phyloP scores from a whole-genome alignment of 2,329 filamentous ascomycete species.

The Aspergillus sp. region DNA sequence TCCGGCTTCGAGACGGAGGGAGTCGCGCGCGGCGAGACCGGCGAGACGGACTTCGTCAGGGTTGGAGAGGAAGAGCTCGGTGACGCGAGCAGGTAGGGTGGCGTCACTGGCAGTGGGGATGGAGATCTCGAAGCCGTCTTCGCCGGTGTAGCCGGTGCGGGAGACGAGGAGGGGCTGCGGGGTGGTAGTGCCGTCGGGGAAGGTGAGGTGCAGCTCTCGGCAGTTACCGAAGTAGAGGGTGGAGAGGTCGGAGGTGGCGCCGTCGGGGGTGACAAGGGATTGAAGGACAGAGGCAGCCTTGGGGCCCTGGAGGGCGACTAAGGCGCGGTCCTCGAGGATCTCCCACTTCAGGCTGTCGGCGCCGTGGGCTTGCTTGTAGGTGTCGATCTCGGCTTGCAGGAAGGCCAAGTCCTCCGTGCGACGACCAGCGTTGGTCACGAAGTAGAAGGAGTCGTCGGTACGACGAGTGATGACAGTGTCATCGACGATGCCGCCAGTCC shows the following conservation, averaged over 20 bases:
- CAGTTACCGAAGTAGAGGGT: slow-evolving; percentile 81
- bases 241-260: slow-evolving; percentile 57
- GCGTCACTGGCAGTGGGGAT: slow-evolving; percentile 67
- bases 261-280: slow-evolving; percentile 58
- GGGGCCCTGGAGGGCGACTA: slow-evolving; percentile 89
- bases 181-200: slow-evolving; percentile 55
- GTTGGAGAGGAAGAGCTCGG: slow-evolving; percentile 67
- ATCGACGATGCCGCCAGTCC: slow-evolving; percentile 88
- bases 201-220: slow-evolving; percentile 64
- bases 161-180: slow-evolving; percentile 69
- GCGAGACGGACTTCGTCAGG: slow-evolving; percentile 74
- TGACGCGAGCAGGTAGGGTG: slow-evolving; percentile 53
- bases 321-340: slow-evolving; percentile 70
- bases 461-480: slow-evolving; percentile 88
- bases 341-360: slow-evolving; percentile 65
- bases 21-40: slow-evolving; percentile 88
- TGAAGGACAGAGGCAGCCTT: slow-evolving; percentile 69
- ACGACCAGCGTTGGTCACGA: slow-evolving; percentile 94
- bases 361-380: slow-evolving; percentile 58
- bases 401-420: slow-evolving; percentile 84
- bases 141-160: slow-evolving; percentile 92
- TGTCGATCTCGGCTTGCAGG: slow-evolving; percentile 67
- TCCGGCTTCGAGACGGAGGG: slow-evolving; percentile 88
- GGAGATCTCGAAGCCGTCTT: slow-evolving; percentile 97
- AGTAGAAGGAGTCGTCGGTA: slow-evolving; percentile 75